phyloP scores from a whole-genome alignment of 2,329 filamentous ascomycete species.

The Nemania serpens region DNA sequence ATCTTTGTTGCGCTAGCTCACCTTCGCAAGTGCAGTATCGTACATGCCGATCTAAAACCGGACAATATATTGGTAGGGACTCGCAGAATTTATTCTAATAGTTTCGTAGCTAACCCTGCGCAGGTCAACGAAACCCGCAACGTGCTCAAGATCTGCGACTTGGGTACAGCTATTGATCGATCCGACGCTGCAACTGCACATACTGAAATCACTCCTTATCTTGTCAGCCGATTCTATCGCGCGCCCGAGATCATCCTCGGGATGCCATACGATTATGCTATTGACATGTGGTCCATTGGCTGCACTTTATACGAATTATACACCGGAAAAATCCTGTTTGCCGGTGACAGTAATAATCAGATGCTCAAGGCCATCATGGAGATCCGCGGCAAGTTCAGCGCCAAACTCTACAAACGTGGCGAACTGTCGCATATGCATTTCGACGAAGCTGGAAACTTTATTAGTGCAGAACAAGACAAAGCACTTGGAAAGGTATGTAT shows the following conservation, averaged over 20 bases:
- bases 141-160: slow-evolving; percentile 90
- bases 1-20: slow-evolving; percentile 89
- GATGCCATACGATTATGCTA: slow-evolving; percentile 91
- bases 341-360: slow-evolving; percentile 94
- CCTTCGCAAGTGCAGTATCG: slow-evolving; percentile 87
- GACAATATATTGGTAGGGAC: slow-evolving; percentile 84
- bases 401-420: slow-evolving; percentile 85
- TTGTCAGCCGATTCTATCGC: slow-evolving; percentile 96
- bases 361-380: slow-evolving; percentile 98
- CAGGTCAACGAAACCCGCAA: slow-evolving; percentile 80
- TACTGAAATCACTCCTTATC: slow-evolving; percentile 89
- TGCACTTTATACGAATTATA: slow-evolving; percentile 97
- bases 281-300: slow-evolving; percentile 97
- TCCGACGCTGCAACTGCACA: slow-evolving; percentile 73
- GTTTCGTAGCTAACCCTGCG: slow-evolving; percentile 34
- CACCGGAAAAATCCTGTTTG: slow-evolving; percentile 96
- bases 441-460: slow-evolving; percentile 81
- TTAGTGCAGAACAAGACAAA: slow-evolving; percentile 84
- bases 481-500: slow-evolving; percentile 75
- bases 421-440: slow-evolving; percentile 79
- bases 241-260: slow-evolving; percentile 96
- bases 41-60: slow-evolving; percentile 95
- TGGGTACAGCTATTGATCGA: slow-evolving; percentile 92
- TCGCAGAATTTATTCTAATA: background rate
- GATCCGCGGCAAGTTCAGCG: slow-evolving; percentile 87